Base-by-base conservation (phyloP, 768 basidiomycete species). In the Lactifluus subvellereus region DNA sequence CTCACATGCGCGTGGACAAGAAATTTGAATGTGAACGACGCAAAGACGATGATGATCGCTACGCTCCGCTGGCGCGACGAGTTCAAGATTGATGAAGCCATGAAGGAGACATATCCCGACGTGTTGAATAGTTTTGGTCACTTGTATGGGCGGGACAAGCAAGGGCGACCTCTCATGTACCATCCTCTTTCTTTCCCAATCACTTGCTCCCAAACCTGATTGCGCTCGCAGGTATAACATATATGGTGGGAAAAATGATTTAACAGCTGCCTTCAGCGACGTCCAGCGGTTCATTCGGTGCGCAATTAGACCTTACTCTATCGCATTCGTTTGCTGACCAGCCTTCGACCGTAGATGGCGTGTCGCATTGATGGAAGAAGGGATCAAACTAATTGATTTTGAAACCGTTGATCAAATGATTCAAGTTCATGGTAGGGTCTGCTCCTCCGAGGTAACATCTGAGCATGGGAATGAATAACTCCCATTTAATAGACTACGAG, bases 201-300 rank as follows among this genome's bases (percentile, higher is more conserved):
- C 49, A 10, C 51, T 32, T 11, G n/a, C 22, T 22, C 13, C 42
- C 47, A 5, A 45, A 56, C 9, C 42, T 59, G 33, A 38, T 35
- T 33, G 30, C 20, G 27, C 30, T 20, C 20, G 38, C 56, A 91
- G 88, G 1, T 91, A 91, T 70, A 93, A 92, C 70, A 71, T 92
- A 6, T 93, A 92, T 65, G 91, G 91, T 27, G 87, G 79, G 13
- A 82, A 82, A 62, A 75, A 83, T 51, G 82, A 91, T 69, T 70
- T 86, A 35, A 81, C 85, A 62, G 80, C 81, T 10, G 85, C 87
- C n/a, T 93, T 93, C 69, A 82, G 85, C 32, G 89, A 94, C 69
- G 80, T 88, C 18, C 79, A 84, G 56, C 80, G 85, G 42, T 92
- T 94, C 74, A 78, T 93, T 68, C 79, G 88, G 89, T 88, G 70